phyloP scores from a whole-genome alignment of 176 grass and related monocot genomes.

The Triticum turgidum region DNA sequence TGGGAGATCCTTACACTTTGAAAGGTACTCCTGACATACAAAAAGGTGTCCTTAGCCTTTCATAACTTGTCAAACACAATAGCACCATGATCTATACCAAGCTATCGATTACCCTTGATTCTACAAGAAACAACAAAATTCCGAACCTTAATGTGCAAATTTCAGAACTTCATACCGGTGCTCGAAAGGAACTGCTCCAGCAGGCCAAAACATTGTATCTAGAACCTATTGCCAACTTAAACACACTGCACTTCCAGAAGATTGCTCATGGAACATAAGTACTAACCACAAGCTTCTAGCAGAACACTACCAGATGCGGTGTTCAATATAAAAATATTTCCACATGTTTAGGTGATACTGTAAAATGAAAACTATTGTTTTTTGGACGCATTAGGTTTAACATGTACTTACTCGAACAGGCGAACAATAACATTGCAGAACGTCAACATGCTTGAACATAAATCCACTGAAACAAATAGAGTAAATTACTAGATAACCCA shows the following conservation, averaged over 20 bases:
- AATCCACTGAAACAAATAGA: not conserved
- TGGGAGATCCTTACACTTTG: not conserved
- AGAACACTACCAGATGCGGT: not conserved
- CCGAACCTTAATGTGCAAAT: not conserved
- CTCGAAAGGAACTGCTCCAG: not conserved
- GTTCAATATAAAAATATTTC: not conserved
- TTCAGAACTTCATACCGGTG: not conserved
- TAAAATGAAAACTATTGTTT: not conserved
- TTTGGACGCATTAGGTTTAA: not conserved
- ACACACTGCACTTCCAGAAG: constrained; percentile 26
- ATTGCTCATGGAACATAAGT: not conserved
- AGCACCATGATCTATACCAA: not conserved
- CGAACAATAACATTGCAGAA: not conserved
- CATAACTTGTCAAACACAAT: not conserved
- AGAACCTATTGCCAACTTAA: constrained; percentile 18
- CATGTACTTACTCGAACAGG: not conserved
- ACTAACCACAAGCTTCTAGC: constrained; percentile 4
- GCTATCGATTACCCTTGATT: not conserved
- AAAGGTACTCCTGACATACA: not conserved
- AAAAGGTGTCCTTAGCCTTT: not conserved
- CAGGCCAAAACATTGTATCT: not conserved
- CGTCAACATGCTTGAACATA: not conserved
- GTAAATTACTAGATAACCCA: not conserved
- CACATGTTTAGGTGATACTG: not conserved
- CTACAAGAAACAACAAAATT: not conserved